Conservation (phyloP, 371 early-diverging fungal genomes). For the Mortierella sp. region DNA sequence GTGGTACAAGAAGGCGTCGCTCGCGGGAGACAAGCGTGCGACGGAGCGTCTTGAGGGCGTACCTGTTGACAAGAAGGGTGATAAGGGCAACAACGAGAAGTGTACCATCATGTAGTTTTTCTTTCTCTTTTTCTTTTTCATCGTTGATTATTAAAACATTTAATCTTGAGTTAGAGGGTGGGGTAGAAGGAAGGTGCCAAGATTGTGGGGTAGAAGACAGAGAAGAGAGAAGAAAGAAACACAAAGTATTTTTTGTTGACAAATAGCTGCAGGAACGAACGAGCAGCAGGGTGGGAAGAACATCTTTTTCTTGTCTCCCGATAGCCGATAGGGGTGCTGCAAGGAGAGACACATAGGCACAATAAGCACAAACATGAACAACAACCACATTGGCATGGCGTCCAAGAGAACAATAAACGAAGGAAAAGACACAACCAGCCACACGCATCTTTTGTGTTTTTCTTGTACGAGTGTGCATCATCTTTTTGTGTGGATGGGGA, state of each 20-base stretch:
- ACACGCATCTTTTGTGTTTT: not conserved
- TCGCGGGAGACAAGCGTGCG: constrained; percentile 84
- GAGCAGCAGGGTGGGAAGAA: not conserved
- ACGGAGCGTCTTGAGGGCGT: constrained; percentile 61
- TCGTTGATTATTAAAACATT: not conserved
- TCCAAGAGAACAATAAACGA: not conserved
- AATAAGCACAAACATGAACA: not conserved
- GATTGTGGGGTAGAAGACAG: not conserved
- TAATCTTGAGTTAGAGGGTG: not conserved
- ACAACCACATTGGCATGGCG: not conserved
- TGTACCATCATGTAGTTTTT: constrained; percentile 32
- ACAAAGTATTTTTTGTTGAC: constrained; percentile 2
- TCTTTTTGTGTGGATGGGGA: too few species aligned
- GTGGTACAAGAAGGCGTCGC: constrained; percentile 85
- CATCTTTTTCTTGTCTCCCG: too few species aligned
- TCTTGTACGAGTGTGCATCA: not conserved
- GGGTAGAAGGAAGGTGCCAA: not conserved
- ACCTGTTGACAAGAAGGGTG: constrained; percentile 39
- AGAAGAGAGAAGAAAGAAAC: not conserved
- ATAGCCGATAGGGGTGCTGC: too few species aligned
- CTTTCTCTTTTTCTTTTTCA: not conserved
- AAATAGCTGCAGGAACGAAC: not conserved
- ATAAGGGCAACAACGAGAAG: constrained; percentile 24
- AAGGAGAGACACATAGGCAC: too few species aligned
- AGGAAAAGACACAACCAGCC: not conserved